These are phyloP conservation scores for Fusarium agapanthi DNA, from an alignment of 2,329 filamentous ascomycete species.

Conservation along the genomic window DNA sequence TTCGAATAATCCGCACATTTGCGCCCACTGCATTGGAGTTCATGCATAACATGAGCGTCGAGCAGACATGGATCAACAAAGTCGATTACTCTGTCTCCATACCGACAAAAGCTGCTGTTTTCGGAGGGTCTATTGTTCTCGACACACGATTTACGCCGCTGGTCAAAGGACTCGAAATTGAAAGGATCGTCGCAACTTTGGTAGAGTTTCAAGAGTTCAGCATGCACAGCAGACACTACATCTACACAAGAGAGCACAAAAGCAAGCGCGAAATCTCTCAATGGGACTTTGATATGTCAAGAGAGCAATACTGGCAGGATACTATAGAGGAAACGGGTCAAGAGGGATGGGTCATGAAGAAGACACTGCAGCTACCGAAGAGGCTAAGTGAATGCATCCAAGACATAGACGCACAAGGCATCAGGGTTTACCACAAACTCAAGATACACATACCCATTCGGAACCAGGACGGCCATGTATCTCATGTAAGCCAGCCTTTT, in stretches of 20 bases:
- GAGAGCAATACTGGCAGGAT: slow-evolving; percentile 71
- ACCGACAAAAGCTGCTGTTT: slow-evolving; percentile 90
- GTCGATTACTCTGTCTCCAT: slow-evolving; percentile 93
- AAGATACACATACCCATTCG: slow-evolving; percentile 88
- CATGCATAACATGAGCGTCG: slow-evolving; percentile 88
- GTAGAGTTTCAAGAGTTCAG: slow-evolving; percentile 78
- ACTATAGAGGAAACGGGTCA: slow-evolving; percentile 72
- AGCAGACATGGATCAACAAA: slow-evolving; percentile 97
- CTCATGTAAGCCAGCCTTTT: slow-evolving; percentile 67
- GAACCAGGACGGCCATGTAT: slow-evolving; percentile 93
- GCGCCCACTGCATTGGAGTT: slow-evolving; percentile 78
- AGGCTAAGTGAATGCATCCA: slow-evolving; percentile 84
- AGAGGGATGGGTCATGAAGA: slow-evolving; percentile 70
- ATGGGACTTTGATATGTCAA: slow-evolving; percentile 64
- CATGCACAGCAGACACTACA: slow-evolving; percentile 55
- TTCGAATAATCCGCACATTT: slow-evolving; percentile 79
- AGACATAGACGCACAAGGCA: slow-evolving; percentile 84
- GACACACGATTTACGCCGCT: slow-evolving; percentile 88
- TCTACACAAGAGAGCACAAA: slow-evolving; percentile 65
- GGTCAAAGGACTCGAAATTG: slow-evolving; percentile 85
- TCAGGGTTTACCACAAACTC: slow-evolving; percentile 91
- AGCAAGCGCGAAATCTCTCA: slow-evolving; percentile 68
- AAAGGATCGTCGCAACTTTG: slow-evolving; percentile 78
- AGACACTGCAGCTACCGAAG: slow-evolving; percentile 76
- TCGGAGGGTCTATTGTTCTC: slow-evolving; percentile 83